Conservation (phyloP, 108 stramenopile species). For the Nitzschia inconspicua region DNA sequence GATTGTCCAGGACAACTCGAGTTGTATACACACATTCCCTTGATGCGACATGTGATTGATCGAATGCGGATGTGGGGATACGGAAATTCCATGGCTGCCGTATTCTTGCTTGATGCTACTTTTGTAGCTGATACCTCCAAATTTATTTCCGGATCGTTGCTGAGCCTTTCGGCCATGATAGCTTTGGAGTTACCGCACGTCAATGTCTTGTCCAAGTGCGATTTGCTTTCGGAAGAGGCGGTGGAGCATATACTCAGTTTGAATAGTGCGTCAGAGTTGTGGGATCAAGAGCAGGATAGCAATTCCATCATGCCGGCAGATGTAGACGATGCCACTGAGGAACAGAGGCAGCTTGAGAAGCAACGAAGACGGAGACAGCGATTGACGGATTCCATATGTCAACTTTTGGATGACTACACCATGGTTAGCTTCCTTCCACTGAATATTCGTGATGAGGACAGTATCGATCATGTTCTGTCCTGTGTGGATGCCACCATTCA, state of each 20-base stretch:
- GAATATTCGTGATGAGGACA: constrained; percentile 92
- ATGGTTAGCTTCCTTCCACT: constrained; percentile 95
- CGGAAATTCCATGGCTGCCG: constrained; percentile 71
- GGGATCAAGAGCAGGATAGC: constrained; percentile 65
- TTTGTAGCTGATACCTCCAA: constrained; percentile 67
- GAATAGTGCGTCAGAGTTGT: constrained; percentile 75
- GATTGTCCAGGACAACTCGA: constrained; percentile 99
- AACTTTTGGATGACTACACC: constrained; percentile 93
- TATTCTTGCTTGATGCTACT: constrained; percentile 95
- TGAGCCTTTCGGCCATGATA: constrained; percentile 95
- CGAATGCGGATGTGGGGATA: constrained; percentile 86
- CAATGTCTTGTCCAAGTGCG: constrained; percentile 95
- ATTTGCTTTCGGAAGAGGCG: constrained; percentile 79
- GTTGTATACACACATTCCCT: constrained; percentile 95
- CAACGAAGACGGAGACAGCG: constrained; percentile 54
- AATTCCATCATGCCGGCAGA: constrained; percentile 12
- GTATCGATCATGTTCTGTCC: constrained; percentile 76
- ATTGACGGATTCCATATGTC: constrained; percentile 82
- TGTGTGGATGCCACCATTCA: constrained; percentile 92
- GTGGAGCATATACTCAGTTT: constrained; percentile 73
- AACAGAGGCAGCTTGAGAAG: constrained; percentile 17
- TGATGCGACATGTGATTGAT: constrained; percentile 89
- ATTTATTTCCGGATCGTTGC: constrained; percentile 89
- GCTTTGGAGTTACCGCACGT: constrained; percentile 93
- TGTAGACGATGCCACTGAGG: constrained; percentile 16